Percentiles rank a stretch among this genome's conserved stretches.
These are phyloP conservation scores for Peziza echinospora DNA, from an alignment of 495 filamentous ascomycete species.

Conservation along the genomic window DNA sequence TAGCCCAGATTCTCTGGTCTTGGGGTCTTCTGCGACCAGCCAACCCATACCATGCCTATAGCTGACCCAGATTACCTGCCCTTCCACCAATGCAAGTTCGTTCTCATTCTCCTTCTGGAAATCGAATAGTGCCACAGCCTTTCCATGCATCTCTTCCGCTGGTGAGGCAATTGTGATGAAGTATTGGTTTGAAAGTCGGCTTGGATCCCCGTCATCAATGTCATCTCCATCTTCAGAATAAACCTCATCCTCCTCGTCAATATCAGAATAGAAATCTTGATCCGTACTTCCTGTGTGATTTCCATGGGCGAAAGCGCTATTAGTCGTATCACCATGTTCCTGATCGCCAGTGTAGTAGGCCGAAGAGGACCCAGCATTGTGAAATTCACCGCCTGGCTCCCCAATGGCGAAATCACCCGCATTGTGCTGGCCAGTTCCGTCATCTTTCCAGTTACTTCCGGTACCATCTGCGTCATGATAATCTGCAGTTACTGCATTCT, in stretches of 20 bases:
- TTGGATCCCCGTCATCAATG: constrained; percentile 11
- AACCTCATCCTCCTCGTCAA: constrained; percentile 19
- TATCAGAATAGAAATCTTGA: constrained; percentile 8
- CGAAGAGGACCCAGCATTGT: constrained; percentile 10
- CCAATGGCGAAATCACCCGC: not conserved
- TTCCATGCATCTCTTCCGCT: constrained; percentile 94
- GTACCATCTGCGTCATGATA: not conserved
- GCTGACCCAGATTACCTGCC: constrained; percentile 89
- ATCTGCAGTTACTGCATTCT: constrained; percentile 5
- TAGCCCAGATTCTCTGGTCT: constrained; percentile 53
- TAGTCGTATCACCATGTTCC: constrained; percentile 4
- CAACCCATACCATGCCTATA: constrained; percentile 92
- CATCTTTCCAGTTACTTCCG: not conserved
- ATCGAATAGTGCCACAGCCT: constrained; percentile 86
- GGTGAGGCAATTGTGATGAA: constrained; percentile 88
- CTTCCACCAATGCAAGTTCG: constrained; percentile 77
- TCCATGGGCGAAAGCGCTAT: not conserved
- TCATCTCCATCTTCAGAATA: constrained; percentile 22
- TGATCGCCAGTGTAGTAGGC: constrained; percentile 13
- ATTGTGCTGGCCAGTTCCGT: not conserved
- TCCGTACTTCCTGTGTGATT: no score
- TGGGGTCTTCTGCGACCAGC: constrained; percentile 93
- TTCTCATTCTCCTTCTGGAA: constrained; percentile 92
- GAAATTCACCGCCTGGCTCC: constrained; percentile 19
- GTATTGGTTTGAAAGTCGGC: constrained; percentile 43